Percentiles rank a stretch among this genome's conserved stretches.
These are phyloP conservation scores for Teratosphaeria destructans DNA, from an alignment of 2,329 filamentous ascomycete genomes.

Conservation along the genomic window DNA sequence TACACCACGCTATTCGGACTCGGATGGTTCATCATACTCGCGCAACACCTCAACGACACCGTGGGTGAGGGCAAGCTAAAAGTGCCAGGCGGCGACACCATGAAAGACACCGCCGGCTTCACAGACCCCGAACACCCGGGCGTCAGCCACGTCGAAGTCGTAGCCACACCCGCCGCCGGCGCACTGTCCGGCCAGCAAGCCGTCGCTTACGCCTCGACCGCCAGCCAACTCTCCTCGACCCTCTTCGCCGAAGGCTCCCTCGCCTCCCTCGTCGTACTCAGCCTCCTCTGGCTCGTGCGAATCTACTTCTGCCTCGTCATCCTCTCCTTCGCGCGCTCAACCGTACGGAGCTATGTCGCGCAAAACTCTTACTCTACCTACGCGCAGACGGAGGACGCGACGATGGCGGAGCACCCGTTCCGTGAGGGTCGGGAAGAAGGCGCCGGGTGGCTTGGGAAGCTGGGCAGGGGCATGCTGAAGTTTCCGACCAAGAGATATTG, in stretches of 20 bases:
- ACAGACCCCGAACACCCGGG: constrained; percentile 50
- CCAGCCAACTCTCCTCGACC: constrained; percentile 46
- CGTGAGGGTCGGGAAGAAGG: constrained; percentile 59
- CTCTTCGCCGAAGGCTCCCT: constrained; percentile 57
- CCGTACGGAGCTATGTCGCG: constrained; percentile 58
- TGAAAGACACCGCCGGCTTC: constrained; percentile 55
- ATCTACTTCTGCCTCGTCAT: constrained; percentile 78
- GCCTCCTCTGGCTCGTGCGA: constrained; percentile 61
- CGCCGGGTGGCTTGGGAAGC: constrained; percentile 64
- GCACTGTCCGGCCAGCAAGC: constrained; percentile 42
- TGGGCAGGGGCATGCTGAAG: constrained; percentile 70
- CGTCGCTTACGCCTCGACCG: constrained; percentile 34
- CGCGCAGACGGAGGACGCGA: constrained; percentile 32
- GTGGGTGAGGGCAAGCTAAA: constrained; percentile 9
- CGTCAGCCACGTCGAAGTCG: constrained; percentile 46
- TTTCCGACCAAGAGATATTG: constrained; percentile 64
- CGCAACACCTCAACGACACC: constrained; percentile 42
- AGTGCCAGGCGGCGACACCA: constrained; percentile 42
- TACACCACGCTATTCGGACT: constrained; percentile 77
- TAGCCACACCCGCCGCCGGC: constrained; percentile 38
- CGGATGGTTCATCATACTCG: constrained; percentile 75
- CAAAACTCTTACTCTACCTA: constrained; percentile 24
- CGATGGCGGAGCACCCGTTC: constrained; percentile 58
- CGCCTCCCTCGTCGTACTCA: constrained; percentile 69
- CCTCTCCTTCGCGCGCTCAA: constrained; percentile 69